Base-by-base conservation (phyloP, 148 eudicot genomes). In the Chenopodium album region DNA sequence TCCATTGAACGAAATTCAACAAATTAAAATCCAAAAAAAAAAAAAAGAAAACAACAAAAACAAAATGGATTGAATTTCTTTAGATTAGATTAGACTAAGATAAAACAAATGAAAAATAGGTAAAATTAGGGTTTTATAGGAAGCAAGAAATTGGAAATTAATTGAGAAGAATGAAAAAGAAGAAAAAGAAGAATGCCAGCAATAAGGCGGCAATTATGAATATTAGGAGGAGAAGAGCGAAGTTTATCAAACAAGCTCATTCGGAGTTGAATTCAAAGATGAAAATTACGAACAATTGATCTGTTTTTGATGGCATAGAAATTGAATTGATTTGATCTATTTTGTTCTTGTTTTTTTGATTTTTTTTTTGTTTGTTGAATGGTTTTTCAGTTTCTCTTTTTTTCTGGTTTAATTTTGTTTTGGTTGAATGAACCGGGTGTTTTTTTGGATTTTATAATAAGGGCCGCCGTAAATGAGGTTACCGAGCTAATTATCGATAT, bases 171-270 rank as follows among this genome's bases (percentile, higher is more conserved):
- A 76, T 80, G 81, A 80, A 76, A 80, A 28, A 84, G 78, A 54
- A 84, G 73, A 23, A 85, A 85, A 56, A 83, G 81, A 67, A 83
- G 65, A 83, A 83, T 83, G 84, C 81, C 86, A 54, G 78, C 73
- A n/a, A 84, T 81, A 6, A 84, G 76, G 74, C 86, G 86, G 86
- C 86, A 76, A 84, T 78, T 84, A 84, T 85, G 84, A 77, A 62
- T 64, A 56, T 80, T 48, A n/a, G 83, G 74, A 32, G 86, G 74
- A 48, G 86, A 84, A 80, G 78, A 81, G 34, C 84, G 81, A 54
- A 84, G 71, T 50, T 76, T 84, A 52, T 81, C 86, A 77, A 80
- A 81, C 75, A 80, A 80, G 78, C 86, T 84, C 86, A 84, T 84
- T 20, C 63, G 86, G 77, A n/a, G 20, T 37, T 73, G 14, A 3